These are phyloP conservation scores for Cercophora scortea DNA, from an alignment of 495 filamentous ascomycete genomes.

Conservation along the genomic window DNA sequence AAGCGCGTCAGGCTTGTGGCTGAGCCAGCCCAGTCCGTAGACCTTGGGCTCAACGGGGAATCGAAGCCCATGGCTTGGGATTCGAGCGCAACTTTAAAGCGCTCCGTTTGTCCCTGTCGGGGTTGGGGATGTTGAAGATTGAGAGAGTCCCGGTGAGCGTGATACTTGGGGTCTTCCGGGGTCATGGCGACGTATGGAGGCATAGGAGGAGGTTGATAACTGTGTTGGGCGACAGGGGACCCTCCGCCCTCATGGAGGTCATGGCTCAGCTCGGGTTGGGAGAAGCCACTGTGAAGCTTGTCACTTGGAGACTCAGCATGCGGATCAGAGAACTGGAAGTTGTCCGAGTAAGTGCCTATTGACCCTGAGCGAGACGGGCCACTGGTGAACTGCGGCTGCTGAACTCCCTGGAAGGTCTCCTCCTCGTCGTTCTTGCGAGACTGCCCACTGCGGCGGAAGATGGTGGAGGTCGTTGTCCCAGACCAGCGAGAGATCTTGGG, in stretches of 20 bases:
- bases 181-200: slow-evolving; percentile 29
- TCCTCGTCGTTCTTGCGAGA: slow-evolving; percentile 39
- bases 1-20: slow-evolving; percentile 44
- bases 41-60: slow-evolving; percentile 57
- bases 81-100: slow-evolving; percentile 75
- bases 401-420: slow-evolving; percentile 16
- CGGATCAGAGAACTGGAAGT: slow-evolving; percentile 54
- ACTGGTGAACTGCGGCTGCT: slow-evolving; percentile 14
- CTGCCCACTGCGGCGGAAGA: slow-evolving; percentile 44
- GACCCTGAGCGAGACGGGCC: slow-evolving; percentile 62
- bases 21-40: slow-evolving; percentile 65
- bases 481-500: slow-evolving; percentile 96
- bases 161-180: slow-evolving; percentile 84
- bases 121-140: slow-evolving; percentile 90
- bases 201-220: slow-evolving; percentile 22
- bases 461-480: slow-evolving; percentile 77
- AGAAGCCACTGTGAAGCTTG: slow-evolving; percentile 60
- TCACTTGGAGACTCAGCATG: slow-evolving; percentile 51
- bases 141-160: slow-evolving; percentile 80
- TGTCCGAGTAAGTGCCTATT: slow-evolving; percentile 53
- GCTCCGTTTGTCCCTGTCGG: slow-evolving; percentile 70
- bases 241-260: slow-evolving; percentile 9
- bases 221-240: slow-evolving; percentile 12
- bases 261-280: slow-evolving; percentile 36
- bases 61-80: slow-evolving; percentile 66